Base-by-base conservation (phyloP, 805 yeast genomes). In the Zygosaccharomyces gambellarensis region DNA sequence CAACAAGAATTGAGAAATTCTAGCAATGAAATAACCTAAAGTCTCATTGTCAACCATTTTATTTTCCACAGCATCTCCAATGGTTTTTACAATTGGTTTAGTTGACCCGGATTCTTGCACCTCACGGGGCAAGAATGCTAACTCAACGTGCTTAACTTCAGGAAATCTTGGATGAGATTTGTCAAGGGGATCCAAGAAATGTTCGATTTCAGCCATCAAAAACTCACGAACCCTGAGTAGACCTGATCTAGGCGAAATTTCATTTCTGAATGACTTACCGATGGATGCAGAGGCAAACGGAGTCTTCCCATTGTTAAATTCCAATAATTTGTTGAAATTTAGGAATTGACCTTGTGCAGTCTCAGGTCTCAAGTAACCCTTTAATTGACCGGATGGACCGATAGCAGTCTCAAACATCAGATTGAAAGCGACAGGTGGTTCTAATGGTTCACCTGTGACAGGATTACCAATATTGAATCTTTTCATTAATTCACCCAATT, bases 271-370 rank as follows among this genome's bases (percentile, higher is more conserved):
- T 11, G 98, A 90, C 73, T 94, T 94, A 68, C 99, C 99, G 65
- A 94, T 89, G 34, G 97, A 87, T 46, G 99, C 99, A 56, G 97
- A 89, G n/a, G 99, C 99, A 71, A 94, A 94, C 51, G 99, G 99
- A 92, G 95, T 90, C 71, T 83, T 87, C 71, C 85, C 83, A 75
- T 94, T 94, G 81, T 94, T 94, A 78, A 83, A 87, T 65, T 94
- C 99, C 62, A 89, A 80, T 64, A 94, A 78, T 73, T 92, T 95
- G 76, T 82, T 81, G 75, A 94, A 94, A 79, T 94, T 94, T 67
- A 94, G 78, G 71, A 94, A 94, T 75, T 94, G 99, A 65, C 99
- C 99, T 78, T 94, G 99, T 23, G 99, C 99, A 56, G 99, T 94
- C 76, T 94, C 99, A 53, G 99, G 99, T 73, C 99, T 84, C 67